Base-by-base conservation (phyloP, 2,329 filamentous ascomycete genomes). In the Coniochaeta ligniaria region DNA sequence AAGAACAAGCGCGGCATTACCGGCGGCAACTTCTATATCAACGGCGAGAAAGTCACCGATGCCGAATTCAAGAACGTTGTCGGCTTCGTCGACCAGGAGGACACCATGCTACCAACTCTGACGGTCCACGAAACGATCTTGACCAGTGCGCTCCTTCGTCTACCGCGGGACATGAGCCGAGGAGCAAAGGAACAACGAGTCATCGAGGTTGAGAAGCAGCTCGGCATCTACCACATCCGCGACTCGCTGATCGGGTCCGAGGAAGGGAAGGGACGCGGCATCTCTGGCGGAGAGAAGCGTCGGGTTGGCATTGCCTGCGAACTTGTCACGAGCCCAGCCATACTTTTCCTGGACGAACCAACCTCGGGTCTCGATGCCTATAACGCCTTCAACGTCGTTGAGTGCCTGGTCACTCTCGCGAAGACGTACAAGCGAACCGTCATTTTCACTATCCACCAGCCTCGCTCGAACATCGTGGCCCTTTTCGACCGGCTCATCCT, bases 101-200 rank as follows among this genome's bases (percentile, higher is more conserved):
- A 99, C 71, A 96, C 94, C 6, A 94, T 99, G 87, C 81, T 99
- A 50, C 89, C 95, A 0, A 99, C 95, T 0, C 79, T 99, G 66
- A 99, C 95, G 0, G 95, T 99, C 9, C 95, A 99, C 73, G 95
- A 99, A 75, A 99, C 95, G 0, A 99, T 99, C 63, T 80, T 97
- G 64, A 97, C 91, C 67, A 98, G 94, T 69, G 95, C 95, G 28
- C 79, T 98, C 20, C 84, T 99, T 57, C 87, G 96, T 66, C 82
- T 99, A n/a, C 95, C 95, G 4, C 88, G 88, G 59, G 90, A 96
- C 67, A 99, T 99, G 95, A 89, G 89, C 64, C 84, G 85, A 60
- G 78, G 84, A 0, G 87, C 90, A n/a, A 99, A 99, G 73, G 90
- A 96, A 69, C 92, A 96, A 71, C 84, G 90, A 64, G 95, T 96